Base-by-base conservation (phyloP, 2,329 filamentous ascomycete species). In the Hypocreales sp. region DNA sequence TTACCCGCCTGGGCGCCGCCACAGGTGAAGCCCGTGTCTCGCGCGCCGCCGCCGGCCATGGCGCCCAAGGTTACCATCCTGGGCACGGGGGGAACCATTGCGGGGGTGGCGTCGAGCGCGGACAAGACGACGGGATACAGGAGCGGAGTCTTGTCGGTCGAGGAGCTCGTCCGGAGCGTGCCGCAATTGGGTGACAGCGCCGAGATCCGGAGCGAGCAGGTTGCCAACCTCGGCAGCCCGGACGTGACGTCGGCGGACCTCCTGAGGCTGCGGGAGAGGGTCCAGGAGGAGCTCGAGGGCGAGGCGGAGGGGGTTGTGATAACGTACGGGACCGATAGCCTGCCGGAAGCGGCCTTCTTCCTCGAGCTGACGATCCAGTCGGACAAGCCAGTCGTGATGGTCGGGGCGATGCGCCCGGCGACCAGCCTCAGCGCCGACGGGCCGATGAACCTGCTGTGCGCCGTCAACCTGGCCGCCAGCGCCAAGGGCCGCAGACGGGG, bases 291-390 rank as follows among this genome's bases (percentile, higher is more conserved):
- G 30, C 50, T 71, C 4, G 55, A 59, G 15, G 44, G 40, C 30
- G 48, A 49, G n/a, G 37, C 47, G 26, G 48, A 46, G 19, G 68
- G 61, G 20, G 65, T 63, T 6, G 65, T 75, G 5, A 51, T 78
- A 28, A 75, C 72, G 1, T 72, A 77, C 38, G 72, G 72, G 25
- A 77, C 72, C 7, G 72, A 78, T 39, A 73, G 67, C 0, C 53
- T 77, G 2, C 71, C 75, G 39, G 71, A 76, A 45, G 64, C 65
- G 1, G 65, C 69, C 7, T 74, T 75, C 51, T 74, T 73, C 50
- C 50, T 76, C 7, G 64, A 74, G 35, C 47, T 67, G 4, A 70
- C 66, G 0, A 44, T 73, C 19, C 60, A 61, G 36, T 66, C 60
- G 23, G 54, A 55, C 17, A 74, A 75, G 44, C 70, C 71, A 1